phyloP scores from a whole-genome alignment of 441 rosid species.

The Hura crepitans region DNA sequence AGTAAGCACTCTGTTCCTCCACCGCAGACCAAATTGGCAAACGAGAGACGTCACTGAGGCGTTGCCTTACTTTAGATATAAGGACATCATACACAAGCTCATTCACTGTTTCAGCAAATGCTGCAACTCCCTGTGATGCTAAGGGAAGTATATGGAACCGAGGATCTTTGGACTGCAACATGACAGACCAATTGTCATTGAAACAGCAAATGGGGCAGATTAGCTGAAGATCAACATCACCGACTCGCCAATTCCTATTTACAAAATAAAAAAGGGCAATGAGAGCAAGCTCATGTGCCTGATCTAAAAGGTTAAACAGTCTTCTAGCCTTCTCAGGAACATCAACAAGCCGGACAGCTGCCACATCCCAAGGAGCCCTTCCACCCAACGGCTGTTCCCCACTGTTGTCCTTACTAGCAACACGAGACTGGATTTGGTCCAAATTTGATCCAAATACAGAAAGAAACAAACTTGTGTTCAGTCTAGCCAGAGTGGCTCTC shows the following conservation, averaged over 20 bases:
- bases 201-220: not conserved
- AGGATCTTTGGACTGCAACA: conserved; percentile 88
- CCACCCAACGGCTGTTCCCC: conserved; percentile 59
- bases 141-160: conserved; percentile 92
- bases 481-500: conserved; percentile 88
- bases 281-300: conserved; percentile 46
- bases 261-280: not conserved
- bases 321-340: conserved; percentile 83
- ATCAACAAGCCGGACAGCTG: conserved; percentile 81
- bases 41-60: conserved; percentile 75
- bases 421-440: conserved; percentile 64
- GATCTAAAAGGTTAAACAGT: conserved; percentile 80
- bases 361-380: conserved; percentile 88
- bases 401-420: conserved; percentile 42
- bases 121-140: conserved; percentile 86
- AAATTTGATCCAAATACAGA: conserved; percentile 67
- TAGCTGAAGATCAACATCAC: conserved; percentile 1
- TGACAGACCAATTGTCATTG: conserved; percentile 6
- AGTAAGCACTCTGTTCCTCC: conserved; percentile 78
- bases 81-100: conserved; percentile 94
- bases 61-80: conserved; percentile 92
- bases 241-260: not conserved
- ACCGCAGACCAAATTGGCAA: conserved; percentile 87
- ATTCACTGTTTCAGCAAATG: conserved; percentile 82
- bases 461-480: conserved; percentile 77